phyloP scores from a whole-genome alignment of 768 basidiomycete species.

The Podaxis pistillaris region DNA sequence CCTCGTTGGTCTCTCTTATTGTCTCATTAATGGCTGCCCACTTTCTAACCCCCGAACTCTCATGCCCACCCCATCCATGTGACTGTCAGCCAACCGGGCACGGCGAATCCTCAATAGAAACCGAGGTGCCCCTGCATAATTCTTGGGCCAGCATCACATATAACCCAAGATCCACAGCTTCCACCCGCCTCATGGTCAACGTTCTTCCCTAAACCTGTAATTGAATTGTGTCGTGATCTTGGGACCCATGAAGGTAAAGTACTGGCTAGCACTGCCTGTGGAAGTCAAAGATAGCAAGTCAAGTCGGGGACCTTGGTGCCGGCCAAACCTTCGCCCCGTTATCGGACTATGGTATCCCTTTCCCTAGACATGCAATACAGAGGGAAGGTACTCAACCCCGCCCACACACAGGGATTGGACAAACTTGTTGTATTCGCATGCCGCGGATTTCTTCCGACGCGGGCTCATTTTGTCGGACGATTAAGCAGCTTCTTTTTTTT shows the following conservation, averaged over 20 bases:
- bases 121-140: background rate
- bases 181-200: background rate
- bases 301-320: background rate
- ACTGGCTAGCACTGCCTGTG: background rate
- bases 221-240: background rate
- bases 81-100: background rate
- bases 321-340: background rate
- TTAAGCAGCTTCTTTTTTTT: background rate
- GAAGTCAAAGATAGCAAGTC: background rate
- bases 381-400: background rate
- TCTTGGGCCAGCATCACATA: background rate
- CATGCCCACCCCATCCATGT: background rate
- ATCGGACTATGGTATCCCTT: background rate
- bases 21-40: background rate
- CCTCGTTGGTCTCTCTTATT: background rate
- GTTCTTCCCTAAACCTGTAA: background rate
- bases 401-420: background rate
- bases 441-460: background rate
- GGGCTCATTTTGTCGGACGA: background rate
- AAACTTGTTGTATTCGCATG: background rate
- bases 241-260: background rate
- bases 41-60: background rate
- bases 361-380: background rate
- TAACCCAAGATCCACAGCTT: background rate
- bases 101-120: background rate